phyloP scores from a whole-genome alignment of 192 early-diverging fungal genomes.

The Coemansia sp. region DNA sequence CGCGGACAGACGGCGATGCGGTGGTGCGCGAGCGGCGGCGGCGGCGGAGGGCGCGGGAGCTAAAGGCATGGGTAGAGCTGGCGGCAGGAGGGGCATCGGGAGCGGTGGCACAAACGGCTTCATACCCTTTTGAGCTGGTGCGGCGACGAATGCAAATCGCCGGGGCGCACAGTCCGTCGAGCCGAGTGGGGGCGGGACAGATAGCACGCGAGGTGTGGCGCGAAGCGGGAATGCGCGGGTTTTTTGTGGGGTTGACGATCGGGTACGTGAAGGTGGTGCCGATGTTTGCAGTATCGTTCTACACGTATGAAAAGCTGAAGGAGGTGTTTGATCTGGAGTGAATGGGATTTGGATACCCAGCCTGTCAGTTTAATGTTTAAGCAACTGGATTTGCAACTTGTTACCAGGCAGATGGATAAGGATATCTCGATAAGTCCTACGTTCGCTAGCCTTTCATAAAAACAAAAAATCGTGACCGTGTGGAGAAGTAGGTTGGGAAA shows the following conservation, averaged over 20 bases:
- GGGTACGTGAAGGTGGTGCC: slow-evolving; percentile 95
- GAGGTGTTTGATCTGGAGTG: slow-evolving; percentile 42
- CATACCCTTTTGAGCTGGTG: slow-evolving; percentile 92
- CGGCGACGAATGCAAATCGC: slow-evolving; percentile 83
- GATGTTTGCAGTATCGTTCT: slow-evolving; percentile 88
- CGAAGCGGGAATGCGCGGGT: slow-evolving; percentile 72
- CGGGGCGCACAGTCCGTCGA: slow-evolving; percentile 59
- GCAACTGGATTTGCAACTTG: too few relatives aligned
- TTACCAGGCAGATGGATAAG: too few relatives aligned
- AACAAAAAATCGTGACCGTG: too few relatives aligned
- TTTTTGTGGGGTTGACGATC: slow-evolving; percentile 96
- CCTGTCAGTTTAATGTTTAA: too few relatives aligned
- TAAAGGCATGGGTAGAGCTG: slow-evolving; percentile 77
- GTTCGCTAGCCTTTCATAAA: too few relatives aligned
- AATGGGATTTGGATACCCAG: not conserved
- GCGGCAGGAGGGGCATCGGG: slow-evolving; percentile 81
- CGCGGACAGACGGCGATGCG: not conserved
- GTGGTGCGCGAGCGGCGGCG: slow-evolving; percentile 1
- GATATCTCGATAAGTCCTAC: too few relatives aligned
- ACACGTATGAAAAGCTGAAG: slow-evolving; percentile 71
- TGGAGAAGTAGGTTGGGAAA: too few relatives aligned
- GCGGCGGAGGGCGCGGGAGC: slow-evolving; percentile 55
- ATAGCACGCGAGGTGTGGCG: slow-evolving; percentile 66
- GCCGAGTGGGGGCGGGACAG: slow-evolving; percentile 56
- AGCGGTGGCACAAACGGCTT: slow-evolving; percentile 76